Percentiles rank a stretch among this genome's conserved stretches.
Conservation (phyloP, 1,139 yeast species). For the Geotrichum cucujoidarum region DNA sequence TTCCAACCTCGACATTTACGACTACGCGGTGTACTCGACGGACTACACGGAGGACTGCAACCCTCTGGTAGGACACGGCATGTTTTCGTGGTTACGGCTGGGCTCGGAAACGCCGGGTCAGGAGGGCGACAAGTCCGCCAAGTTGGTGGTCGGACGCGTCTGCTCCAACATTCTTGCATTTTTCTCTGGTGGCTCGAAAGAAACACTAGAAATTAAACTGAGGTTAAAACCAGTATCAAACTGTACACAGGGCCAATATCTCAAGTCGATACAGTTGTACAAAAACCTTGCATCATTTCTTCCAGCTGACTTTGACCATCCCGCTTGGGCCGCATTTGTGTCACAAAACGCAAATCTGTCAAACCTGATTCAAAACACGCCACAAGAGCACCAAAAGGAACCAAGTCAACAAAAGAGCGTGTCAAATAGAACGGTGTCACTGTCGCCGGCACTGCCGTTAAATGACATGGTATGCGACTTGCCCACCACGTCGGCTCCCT, state of each 20-base stretch:
- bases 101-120: background rate
- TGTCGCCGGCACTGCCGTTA: conserved; percentile 2
- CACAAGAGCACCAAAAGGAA: too few relatives aligned
- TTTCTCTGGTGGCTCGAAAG: conserved; percentile 18
- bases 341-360: conserved; percentile 15
- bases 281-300: conserved; percentile 20
- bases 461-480: background rate
- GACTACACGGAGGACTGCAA: conserved; percentile 39
- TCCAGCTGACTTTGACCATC: conserved; percentile 26
- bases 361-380: conserved; percentile 4
- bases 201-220: conserved; percentile 23
- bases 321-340: conserved; percentile 26
- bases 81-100: conserved; percentile 21
- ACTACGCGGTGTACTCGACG: conserved; percentile 41
- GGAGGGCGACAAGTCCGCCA: background rate
- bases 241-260: conserved; percentile 23
- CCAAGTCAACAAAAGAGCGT: background rate
- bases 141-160: conserved; percentile 17
- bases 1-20: conserved; percentile 29
- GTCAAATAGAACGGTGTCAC: background rate
- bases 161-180: conserved; percentile 17
- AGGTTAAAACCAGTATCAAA: conserved; percentile 25
- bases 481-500: background rate
- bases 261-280: conserved; percentile 23
- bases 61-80: conserved; percentile 42